A percentile compares a stretch with the other conserved stretches of the same genome.
Evolutionary conservation across 148 eudicot genomes (phyloP).

Genomic region (Suaeda aralocaspica): DNA sequence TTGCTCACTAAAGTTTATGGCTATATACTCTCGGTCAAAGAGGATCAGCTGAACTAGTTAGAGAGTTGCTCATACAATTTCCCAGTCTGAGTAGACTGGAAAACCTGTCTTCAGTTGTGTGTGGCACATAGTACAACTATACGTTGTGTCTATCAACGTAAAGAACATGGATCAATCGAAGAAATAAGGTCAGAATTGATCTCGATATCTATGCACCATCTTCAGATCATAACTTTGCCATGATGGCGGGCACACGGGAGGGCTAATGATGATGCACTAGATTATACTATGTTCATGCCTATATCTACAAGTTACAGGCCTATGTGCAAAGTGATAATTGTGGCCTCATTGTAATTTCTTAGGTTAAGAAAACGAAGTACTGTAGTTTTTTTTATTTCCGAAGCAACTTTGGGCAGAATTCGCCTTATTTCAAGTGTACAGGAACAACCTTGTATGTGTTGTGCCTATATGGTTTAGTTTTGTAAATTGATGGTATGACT

Average conservation of each 20-base stretch:
- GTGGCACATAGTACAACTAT: background rate
- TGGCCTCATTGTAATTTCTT: too few species aligned
- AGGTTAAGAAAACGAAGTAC: too few species aligned
- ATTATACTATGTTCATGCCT: too few species aligned
- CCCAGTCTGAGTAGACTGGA: constrained; percentile 16
- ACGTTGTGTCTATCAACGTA: background rate
- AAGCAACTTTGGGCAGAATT: too few species aligned
- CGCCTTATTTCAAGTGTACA: too few species aligned
- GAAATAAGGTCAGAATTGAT: constrained; percentile 15
- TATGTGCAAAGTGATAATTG: too few species aligned
- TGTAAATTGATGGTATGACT: background rate
- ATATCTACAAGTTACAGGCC: too few species aligned
- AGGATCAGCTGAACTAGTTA: constrained; percentile 7
- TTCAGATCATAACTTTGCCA: background rate
- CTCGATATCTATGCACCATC: constrained; percentile 4
- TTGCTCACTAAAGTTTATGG: constrained; percentile 15
- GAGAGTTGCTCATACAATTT: constrained; percentile 24
- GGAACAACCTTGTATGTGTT: too few species aligned
- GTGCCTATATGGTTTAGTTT: too few species aligned
- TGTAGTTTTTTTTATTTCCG: too few species aligned
- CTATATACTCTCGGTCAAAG: constrained; percentile 5
- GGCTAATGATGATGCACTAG: background rate
- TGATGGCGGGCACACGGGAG: background rate
- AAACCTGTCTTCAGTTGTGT: background rate
- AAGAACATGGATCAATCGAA: background rate